Conservation (phyloP, 352 stramenopile genomes). For the Phytophthora tentaculata region DNA sequence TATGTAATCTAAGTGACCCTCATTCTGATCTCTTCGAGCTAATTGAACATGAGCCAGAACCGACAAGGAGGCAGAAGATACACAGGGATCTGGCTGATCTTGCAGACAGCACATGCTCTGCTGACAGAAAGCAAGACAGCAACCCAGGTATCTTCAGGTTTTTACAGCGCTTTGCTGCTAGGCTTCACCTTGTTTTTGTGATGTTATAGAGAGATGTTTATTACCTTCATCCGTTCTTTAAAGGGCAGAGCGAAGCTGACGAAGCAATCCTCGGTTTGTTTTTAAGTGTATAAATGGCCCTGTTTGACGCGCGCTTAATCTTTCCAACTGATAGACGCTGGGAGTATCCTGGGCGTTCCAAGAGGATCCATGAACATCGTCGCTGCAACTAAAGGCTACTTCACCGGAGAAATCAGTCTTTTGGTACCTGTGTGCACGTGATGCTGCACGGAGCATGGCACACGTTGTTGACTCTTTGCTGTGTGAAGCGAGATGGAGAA, state of each 20-base stretch:
- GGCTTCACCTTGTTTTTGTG: not conserved
- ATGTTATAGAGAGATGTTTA: conserved; percentile 78
- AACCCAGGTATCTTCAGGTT: conserved; percentile 60
- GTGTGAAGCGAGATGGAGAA: conserved; percentile 49
- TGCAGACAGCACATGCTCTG: conserved; percentile 78
- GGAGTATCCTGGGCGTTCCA: conserved; percentile 73
- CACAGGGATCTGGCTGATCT: conserved; percentile 81
- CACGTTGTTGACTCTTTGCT: conserved; percentile 6
- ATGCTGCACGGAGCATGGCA: not conserved
- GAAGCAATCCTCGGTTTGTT: conserved; percentile 89
- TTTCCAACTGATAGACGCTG: conserved; percentile 51
- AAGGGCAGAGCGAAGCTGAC: conserved; percentile 77
- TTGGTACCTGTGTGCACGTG: conserved; percentile 35
- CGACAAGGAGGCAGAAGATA: conserved; percentile 77
- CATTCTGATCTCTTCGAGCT: not conserved
- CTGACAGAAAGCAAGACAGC: conserved; percentile 80
- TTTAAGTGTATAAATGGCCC: no score
- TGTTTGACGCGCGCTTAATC: no score
- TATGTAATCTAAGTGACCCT: not conserved
- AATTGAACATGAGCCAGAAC: conserved; percentile 41
- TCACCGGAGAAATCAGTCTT: conserved; percentile 61
- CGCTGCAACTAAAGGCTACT: conserved; percentile 83
- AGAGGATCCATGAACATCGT: conserved; percentile 82
- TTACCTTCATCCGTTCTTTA: conserved; percentile 88
- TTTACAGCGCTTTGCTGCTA: not conserved